Conservation (phyloP, 2,329 filamentous ascomycete genomes). For the Zymoseptoria brevis region DNA sequence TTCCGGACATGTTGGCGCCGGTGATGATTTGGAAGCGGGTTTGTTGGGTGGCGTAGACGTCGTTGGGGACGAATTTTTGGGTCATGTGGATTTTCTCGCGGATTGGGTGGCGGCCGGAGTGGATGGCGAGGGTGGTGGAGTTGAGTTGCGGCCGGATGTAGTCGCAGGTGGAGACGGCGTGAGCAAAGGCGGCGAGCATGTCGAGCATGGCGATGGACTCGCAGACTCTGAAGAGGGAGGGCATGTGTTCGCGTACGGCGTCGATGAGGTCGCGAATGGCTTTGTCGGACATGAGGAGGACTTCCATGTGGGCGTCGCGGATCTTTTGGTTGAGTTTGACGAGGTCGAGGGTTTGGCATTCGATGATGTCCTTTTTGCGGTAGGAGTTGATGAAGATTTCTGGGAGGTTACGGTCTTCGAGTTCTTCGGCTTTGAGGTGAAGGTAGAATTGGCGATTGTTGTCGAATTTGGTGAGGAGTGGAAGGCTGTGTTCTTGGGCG, state of each 20-base stretch:
- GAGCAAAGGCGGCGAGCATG: slow-evolving; percentile 57
- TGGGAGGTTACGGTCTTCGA: slow-evolving; percentile 54
- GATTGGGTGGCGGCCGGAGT: slow-evolving; percentile 69
- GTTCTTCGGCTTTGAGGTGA: slow-evolving; percentile 53
- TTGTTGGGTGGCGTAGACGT: slow-evolving; percentile 74
- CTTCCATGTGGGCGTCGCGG: slow-evolving; percentile 72
- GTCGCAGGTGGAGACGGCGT: slow-evolving; percentile 59
- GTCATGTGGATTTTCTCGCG: slow-evolving; percentile 62
- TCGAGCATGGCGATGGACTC: slow-evolving; percentile 82
- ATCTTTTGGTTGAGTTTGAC: slow-evolving; percentile 71
- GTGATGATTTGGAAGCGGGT: slow-evolving; percentile 88
- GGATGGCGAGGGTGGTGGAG: slow-evolving; percentile 61
- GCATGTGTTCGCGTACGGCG: slow-evolving; percentile 63
- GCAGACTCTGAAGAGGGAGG: slow-evolving; percentile 71
- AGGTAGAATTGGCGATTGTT: slow-evolving; percentile 72
- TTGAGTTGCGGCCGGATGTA: slow-evolving; percentile 61
- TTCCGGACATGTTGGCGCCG: slow-evolving; percentile 96
- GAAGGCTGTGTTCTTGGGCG: slow-evolving; percentile 50
- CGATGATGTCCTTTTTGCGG: slow-evolving; percentile 63
- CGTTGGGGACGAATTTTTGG: slow-evolving; percentile 73
- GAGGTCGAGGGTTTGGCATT: slow-evolving; percentile 80
- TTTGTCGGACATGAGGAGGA: slow-evolving; percentile 69
- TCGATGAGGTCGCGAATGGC: slow-evolving; percentile 64
- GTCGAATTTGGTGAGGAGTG: slow-evolving; percentile 66
- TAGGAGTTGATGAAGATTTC: slow-evolving; percentile 69